These are phyloP conservation scores for Penicillium parvum DNA, from an alignment of 495 filamentous ascomycete species.

Conservation along the genomic window DNA sequence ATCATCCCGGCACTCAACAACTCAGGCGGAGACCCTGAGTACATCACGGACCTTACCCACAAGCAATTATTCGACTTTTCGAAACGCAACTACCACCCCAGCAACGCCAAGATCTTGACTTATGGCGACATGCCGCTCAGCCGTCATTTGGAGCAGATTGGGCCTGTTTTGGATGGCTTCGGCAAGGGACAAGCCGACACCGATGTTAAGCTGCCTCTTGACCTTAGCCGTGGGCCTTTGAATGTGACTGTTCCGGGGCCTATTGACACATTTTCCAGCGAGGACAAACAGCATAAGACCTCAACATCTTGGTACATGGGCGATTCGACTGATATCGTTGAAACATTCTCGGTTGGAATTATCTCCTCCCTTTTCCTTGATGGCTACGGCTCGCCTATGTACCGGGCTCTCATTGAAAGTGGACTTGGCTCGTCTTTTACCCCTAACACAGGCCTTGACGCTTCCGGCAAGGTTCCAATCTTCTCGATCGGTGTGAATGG, in stretches of 20 bases:
- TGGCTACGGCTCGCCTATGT: constrained; percentile 92
- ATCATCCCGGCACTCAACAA: constrained; percentile 92
- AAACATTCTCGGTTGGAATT: constrained; percentile 79
- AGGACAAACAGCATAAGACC: constrained; percentile 85
- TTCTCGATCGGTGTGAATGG: constrained; percentile 90
- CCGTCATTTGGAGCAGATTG: constrained; percentile 73
- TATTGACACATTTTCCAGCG: constrained; percentile 79
- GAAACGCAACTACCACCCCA: constrained; percentile 89
- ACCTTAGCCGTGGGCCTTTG: constrained; percentile 61
- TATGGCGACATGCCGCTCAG: constrained; percentile 89
- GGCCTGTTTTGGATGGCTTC: constrained; percentile 66
- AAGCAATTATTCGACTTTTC: constrained; percentile 83
- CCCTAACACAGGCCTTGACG: constrained; percentile 88
- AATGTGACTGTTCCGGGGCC: constrained; percentile 72
- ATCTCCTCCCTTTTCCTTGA: constrained; percentile 79
- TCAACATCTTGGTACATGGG: constrained; percentile 91
- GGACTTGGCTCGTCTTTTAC: constrained; percentile 90
- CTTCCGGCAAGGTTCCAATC: constrained; percentile 66
- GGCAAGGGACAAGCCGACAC: constrained; percentile 62
- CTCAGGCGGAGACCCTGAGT: constrained; percentile 90
- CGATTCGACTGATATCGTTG: constrained; percentile 71
- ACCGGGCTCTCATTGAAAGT: constrained; percentile 83
- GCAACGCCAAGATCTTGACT: constrained; percentile 90
- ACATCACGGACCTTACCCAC: constrained; percentile 91
- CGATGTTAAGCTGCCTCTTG: constrained; percentile 70